Evolutionary conservation across 2,329 filamentous ascomycete species (phyloP).

Genomic region (Cryphonectria parasitica): DNA sequence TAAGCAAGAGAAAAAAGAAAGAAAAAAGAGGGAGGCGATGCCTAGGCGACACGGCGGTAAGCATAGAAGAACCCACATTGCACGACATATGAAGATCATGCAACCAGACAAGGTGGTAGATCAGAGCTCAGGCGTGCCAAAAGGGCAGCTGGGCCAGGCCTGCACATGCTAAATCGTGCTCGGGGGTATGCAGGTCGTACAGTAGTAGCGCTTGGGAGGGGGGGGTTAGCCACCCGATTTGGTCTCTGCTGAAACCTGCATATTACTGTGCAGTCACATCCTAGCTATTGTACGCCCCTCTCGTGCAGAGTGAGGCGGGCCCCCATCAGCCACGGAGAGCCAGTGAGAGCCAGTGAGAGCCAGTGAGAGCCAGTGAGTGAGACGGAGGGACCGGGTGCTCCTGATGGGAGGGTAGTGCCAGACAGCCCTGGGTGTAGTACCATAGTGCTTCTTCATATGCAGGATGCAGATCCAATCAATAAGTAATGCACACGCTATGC

Average conservation of each 20-base stretch:
- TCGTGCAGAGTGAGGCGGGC: constrained; percentile 26
- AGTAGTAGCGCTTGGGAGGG: constrained; percentile 4
- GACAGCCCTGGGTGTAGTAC: constrained; percentile 17
- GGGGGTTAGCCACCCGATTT: constrained; percentile 17
- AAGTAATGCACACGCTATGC: background rate
- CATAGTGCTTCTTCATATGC: constrained; percentile 9
- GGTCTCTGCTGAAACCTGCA: constrained; percentile 24
- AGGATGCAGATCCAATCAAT: constrained; percentile 19
- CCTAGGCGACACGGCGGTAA: background rate
- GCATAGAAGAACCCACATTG: background rate
- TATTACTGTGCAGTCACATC: constrained; percentile 16
- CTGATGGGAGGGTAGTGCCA: constrained; percentile 20
- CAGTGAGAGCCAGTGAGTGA: constrained; percentile 19
- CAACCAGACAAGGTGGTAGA: background rate
- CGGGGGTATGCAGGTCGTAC: constrained; percentile 7
- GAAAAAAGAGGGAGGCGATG: background rate
- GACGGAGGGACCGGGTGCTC: constrained; percentile 19
- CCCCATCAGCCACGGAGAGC: constrained; percentile 10
- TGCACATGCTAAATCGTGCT: background rate
- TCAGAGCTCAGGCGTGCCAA: background rate
- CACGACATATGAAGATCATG: constrained; percentile 18
- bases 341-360: constrained; percentile 18
- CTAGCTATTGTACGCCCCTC: constrained; percentile 16
- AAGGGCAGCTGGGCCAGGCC: constrained; percentile 5
- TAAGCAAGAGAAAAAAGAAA: background rate